A percentile compares a stretch with the other conserved stretches of the same genome.
Conservation (phyloP, 768 basidiomycete species). For the Nidularia pulvinata region DNA sequence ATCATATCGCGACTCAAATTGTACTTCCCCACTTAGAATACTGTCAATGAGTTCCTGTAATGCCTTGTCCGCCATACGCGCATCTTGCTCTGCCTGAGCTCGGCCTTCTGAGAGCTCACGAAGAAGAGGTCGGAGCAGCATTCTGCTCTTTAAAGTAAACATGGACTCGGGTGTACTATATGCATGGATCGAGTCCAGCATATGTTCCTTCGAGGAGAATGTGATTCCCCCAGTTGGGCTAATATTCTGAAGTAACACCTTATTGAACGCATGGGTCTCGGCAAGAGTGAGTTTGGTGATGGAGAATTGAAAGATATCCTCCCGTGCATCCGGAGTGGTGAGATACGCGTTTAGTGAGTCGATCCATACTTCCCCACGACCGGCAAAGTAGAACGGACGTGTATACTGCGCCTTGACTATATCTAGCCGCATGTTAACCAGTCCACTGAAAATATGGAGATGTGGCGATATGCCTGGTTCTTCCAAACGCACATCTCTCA, state of each 20-base stretch:
- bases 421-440: slow-evolving; percentile 17
- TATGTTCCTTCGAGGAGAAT: slow-evolving; percentile 15
- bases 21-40: no score
- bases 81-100: no score
- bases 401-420: slow-evolving; percentile 9
- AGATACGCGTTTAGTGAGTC: slow-evolving; percentile 13
- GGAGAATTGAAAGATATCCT: slow-evolving; percentile 21
- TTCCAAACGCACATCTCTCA: slow-evolving; percentile 14
- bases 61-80: no score
- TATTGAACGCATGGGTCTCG: slow-evolving; percentile 26
- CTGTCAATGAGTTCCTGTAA: no score
- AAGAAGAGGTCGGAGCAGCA: no score
- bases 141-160: no score
- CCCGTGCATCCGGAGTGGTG: slow-evolving; percentile 10
- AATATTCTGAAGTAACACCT: slow-evolving; percentile 19
- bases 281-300: slow-evolving; percentile 21
- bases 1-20: no score
- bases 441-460: slow-evolving; percentile 9
- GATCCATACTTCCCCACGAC: neutral
- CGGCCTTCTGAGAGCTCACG: no score
- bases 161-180: no score
- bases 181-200: slow-evolving; percentile 16
- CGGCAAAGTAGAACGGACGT: slow-evolving; percentile 3
- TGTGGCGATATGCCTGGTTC: neutral
- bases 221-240: slow-evolving; percentile 18